A percentile compares a stretch with the other conserved stretches of the same genome.
phyloP scores from a whole-genome alignment of 2,329 filamentous ascomycete species.

The Paraphaeosphaeria sporulosa region DNA sequence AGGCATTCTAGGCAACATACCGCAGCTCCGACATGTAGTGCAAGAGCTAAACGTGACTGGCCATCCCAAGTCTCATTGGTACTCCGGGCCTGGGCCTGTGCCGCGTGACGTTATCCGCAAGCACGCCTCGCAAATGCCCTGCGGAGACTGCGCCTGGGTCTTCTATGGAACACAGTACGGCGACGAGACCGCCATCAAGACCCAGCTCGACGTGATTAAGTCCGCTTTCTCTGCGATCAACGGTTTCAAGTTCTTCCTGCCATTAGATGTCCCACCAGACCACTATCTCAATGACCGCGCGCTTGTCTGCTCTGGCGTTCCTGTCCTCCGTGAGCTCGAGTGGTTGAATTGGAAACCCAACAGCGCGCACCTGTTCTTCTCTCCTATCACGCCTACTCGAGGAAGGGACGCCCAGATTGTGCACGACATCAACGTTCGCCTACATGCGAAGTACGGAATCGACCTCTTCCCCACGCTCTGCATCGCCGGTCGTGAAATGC shows the following conservation, averaged over 20 bases:
- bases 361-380: slow-evolving; percentile 61
- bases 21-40: slow-evolving; percentile 55
- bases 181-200: slow-evolving; percentile 36
- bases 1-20: slow-evolving; percentile 58
- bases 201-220: slow-evolving; percentile 52
- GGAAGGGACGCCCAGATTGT: slow-evolving; percentile 53
- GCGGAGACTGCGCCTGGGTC: slow-evolving; percentile 57
- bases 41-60: slow-evolving; percentile 57
- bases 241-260: slow-evolving; percentile 54
- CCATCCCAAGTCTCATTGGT: slow-evolving; percentile 44
- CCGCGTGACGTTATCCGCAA: slow-evolving; percentile 26
- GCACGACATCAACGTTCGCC: slow-evolving; percentile 27
- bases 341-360: slow-evolving; percentile 63
- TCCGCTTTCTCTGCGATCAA: slow-evolving; percentile 52
- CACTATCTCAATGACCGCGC: slow-evolving; percentile 50
- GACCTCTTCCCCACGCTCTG: slow-evolving; percentile 62
- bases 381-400: slow-evolving; percentile 59
- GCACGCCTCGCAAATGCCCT: slow-evolving; percentile 22
- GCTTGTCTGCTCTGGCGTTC: slow-evolving; percentile 47
- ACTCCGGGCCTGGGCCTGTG: slow-evolving; percentile 23
- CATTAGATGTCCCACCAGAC: slow-evolving; percentile 29
- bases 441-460: slow-evolving; percentile 47
- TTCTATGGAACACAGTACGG: slow-evolving; percentile 59
- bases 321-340: slow-evolving; percentile 46
- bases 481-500: slow-evolving; percentile 63